These are phyloP conservation scores for Sporothrix luriei DNA, from an alignment of 2,329 filamentous ascomycete genomes.

Conservation along the genomic window DNA sequence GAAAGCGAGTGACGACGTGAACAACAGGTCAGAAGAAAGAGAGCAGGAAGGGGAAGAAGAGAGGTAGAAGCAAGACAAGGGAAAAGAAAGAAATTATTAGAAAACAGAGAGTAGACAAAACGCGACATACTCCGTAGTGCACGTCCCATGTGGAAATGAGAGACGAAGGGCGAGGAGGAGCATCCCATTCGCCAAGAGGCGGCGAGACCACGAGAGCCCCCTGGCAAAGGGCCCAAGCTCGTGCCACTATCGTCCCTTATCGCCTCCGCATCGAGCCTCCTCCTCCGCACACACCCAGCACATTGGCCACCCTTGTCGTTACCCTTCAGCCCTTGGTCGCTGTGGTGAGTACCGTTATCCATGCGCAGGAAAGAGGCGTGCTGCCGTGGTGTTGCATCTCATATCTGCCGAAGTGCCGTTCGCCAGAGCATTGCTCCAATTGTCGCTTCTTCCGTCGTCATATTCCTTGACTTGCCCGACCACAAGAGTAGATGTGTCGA, in stretches of 20 bases:
- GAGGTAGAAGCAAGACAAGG: neutral
- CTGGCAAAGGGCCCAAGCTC: neutral
- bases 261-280: neutral
- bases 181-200: slow-evolving; percentile 23
- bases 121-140: neutral
- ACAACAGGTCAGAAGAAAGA: neutral
- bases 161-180: slow-evolving; percentile 17
- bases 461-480: neutral
- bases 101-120: neutral
- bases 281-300: neutral
- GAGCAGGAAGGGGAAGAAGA: neutral
- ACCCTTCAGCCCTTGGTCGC: neutral
- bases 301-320: neutral
- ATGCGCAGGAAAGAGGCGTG: neutral
- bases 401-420: neutral
- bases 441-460: neutral
- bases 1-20: slow-evolving; percentile 23
- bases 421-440: slow-evolving; percentile 7
- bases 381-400: neutral
- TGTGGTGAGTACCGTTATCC: slow-evolving; percentile 13
- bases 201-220: slow-evolving; percentile 11
- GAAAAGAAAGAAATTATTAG: neutral
- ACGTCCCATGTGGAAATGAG: slow-evolving; percentile 8
- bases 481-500: neutral
- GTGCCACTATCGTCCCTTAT: neutral